Evolutionary conservation across 306 rosid genomes (phyloP).

Genomic region (Quercus dentata): DNA sequence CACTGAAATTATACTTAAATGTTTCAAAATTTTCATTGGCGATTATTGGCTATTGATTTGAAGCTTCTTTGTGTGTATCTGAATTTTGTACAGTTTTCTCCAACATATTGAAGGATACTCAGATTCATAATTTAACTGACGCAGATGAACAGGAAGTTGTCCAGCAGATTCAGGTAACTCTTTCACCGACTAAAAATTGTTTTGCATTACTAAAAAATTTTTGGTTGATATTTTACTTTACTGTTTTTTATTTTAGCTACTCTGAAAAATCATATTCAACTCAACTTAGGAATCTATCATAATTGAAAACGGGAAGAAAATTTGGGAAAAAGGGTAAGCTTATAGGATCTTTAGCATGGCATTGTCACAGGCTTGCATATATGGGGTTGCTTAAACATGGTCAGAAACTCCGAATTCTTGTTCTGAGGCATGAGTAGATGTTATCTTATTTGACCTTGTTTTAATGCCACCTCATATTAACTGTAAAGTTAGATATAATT

Average conservation of each 20-base stretch:
- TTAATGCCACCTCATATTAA: neutral
- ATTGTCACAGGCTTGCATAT: neutral
- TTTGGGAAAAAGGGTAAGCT: neutral
- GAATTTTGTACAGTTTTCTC: slow-evolving; percentile 77
- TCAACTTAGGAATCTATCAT: too few species aligned
- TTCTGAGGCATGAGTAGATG: neutral
- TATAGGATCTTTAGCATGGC: slow-evolving; percentile 3
- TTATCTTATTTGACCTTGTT: neutral
- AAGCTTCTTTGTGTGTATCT: too few species aligned
- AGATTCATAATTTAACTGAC: slow-evolving; percentile 85
- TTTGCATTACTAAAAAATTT: neutral
- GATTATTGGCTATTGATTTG: too few species aligned
- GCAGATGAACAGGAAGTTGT: slow-evolving; percentile 95
- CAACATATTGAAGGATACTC: slow-evolving; percentile 92
- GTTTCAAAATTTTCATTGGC: too few species aligned
- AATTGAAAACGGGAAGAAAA: too few species aligned
- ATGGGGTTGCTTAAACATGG: neutral
- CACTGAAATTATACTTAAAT: neutral
- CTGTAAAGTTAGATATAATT: slow-evolving; percentile 26
- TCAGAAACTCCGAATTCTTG: neutral
- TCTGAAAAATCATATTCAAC: too few species aligned
- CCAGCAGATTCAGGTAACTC: slow-evolving; percentile 86
- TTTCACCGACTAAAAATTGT: neutral
- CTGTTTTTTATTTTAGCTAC: too few species aligned
- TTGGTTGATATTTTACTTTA: too few species aligned